Evolutionary conservation across 805 yeast genomes (phyloP), one percentile per base, ranked within the genome.

Genomic region (Tetrapisispora nanseiensis): DNA sequence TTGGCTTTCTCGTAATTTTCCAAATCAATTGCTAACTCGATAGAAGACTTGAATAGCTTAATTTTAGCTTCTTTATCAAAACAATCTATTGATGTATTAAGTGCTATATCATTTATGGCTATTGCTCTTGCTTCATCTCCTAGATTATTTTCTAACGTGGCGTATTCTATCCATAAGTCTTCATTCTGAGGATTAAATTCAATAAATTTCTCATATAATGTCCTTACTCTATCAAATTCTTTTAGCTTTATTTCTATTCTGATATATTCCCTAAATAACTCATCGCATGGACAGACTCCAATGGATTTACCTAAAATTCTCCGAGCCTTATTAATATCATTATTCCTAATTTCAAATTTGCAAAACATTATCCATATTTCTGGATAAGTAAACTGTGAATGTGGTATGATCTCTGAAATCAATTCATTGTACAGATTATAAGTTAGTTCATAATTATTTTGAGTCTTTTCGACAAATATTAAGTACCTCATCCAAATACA

Each of bases 201-300:
- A 7, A 67, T 46, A 64, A 73, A 75, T 53, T 76, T 79, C 48
- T 80, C 84, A 56, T 77, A 86, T 3, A 92, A 54, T 56, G 66
- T 77, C 26, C 97, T 65, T 7, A 82, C 87, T 28, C 96, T 63
- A 46, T 82, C 94, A 68, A 83, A 83, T 52, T 87, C 92, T 29
- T 82, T 83, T 36, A 89, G 58, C 41, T 69, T 65, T 30, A 66
- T 66, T 56, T 90, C 97, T 28, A 87, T 49, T 1, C 63, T 67
- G 37, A 90, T 80, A 61, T 92, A 92, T 46, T 68, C 69, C 46
- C 65, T 66, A 55, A 81, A 78, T 0, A 85, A 60, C 40, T 75
- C 75, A 1, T 62, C 66, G 53, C 78, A 80, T 0, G 86, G 82
- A 34, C 74, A 71, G 36, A 69, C 63, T 0, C 95, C 97, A 16